Evolutionary conservation across 2,329 filamentous ascomycete species (phyloP).

Genomic region (Exutisphaerella laricina): DNA sequence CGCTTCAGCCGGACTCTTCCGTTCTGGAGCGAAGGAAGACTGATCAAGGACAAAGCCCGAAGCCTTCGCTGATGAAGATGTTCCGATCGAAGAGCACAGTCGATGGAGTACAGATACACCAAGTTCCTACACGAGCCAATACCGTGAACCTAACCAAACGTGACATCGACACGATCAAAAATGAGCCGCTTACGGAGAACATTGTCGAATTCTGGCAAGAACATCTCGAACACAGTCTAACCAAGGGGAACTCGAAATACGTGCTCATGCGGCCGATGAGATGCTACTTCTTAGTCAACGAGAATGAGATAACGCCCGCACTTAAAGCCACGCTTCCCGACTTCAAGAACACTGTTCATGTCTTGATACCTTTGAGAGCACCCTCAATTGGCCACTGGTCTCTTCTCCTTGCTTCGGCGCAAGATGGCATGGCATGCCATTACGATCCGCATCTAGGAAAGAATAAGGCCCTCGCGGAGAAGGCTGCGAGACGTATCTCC

Average conservation of each 20-base stretch:
- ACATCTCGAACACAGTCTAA: slow-evolving; percentile 7
- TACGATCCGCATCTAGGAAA: slow-evolving; percentile 5
- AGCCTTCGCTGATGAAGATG: slow-evolving; percentile 2
- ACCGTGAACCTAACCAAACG: slow-evolving; percentile 3
- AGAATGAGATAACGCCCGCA: not conserved
- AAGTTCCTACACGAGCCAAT: not conserved
- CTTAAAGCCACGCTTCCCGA: slow-evolving; percentile 6
- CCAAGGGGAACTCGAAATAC: slow-evolving; percentile 7
- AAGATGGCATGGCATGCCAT: slow-evolving; percentile 10
- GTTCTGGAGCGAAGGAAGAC: not conserved
- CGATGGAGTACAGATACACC: not conserved
- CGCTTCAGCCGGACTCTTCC: not conserved
- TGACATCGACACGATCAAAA: slow-evolving; percentile 10
- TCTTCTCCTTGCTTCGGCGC: slow-evolving; percentile 8
- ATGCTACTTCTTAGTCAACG: slow-evolving; percentile 3
- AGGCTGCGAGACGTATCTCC: slow-evolving; percentile 1
- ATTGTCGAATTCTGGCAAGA: slow-evolving; percentile 13
- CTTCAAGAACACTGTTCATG: slow-evolving; percentile 2
- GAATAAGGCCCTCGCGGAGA: slow-evolving; percentile 3
- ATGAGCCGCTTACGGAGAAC: slow-evolving; percentile 5
- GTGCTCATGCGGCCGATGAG: slow-evolving; percentile 6
- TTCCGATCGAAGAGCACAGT: slow-evolving; percentile 5
- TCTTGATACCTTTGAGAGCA: slow-evolving; percentile 7
- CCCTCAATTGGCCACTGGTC: slow-evolving; percentile 8
- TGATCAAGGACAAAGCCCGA: not conserved